These are phyloP conservation scores for Candida nonsorbophila DNA, from an alignment of 805 yeast genomes.

Conservation along the genomic window DNA sequence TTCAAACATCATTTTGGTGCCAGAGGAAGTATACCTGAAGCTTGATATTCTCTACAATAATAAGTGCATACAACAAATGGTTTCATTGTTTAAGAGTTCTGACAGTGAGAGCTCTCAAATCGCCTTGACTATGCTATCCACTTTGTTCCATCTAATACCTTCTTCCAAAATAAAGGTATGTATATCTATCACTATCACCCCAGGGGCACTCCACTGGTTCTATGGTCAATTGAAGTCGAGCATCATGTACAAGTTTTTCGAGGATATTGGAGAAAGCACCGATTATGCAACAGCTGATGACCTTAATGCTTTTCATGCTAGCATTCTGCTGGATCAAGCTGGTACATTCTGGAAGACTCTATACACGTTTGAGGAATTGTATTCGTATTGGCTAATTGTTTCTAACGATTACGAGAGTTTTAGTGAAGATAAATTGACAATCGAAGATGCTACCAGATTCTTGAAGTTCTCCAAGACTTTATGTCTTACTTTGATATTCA, in stretches of 20 bases:
- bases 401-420: slow-evolving; percentile 62
- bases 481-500: slow-evolving; percentile 47
- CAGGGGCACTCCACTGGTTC: slow-evolving; percentile 31
- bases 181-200: slow-evolving; percentile 36
- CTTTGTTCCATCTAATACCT: slow-evolving; percentile 35
- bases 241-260: slow-evolving; percentile 12
- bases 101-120: slow-evolving; percentile 2
- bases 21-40: no score
- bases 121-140: slow-evolving; percentile 15
- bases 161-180: slow-evolving; percentile 30
- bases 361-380: slow-evolving; percentile 51
- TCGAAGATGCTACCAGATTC: slow-evolving; percentile 34
- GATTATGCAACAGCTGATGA: slow-evolving; percentile 11
- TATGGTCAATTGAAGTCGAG: slow-evolving; percentile 16
- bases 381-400: slow-evolving; percentile 62
- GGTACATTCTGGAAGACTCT: slow-evolving; percentile 31
- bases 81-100: no score
- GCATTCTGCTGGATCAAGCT: neutral
- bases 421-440: slow-evolving; percentile 33
- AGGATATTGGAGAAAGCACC: neutral
- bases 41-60: no score
- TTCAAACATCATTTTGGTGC: no score
- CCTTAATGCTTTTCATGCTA: slow-evolving; percentile 6
- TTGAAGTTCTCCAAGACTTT: slow-evolving; percentile 45
- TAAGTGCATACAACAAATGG: no score